A percentile compares a stretch with the other conserved stretches of the same genome.
Evolutionary conservation across 1,284 basidiomycete genomes (phyloP).

Genomic region (Peniophora sp.): DNA sequence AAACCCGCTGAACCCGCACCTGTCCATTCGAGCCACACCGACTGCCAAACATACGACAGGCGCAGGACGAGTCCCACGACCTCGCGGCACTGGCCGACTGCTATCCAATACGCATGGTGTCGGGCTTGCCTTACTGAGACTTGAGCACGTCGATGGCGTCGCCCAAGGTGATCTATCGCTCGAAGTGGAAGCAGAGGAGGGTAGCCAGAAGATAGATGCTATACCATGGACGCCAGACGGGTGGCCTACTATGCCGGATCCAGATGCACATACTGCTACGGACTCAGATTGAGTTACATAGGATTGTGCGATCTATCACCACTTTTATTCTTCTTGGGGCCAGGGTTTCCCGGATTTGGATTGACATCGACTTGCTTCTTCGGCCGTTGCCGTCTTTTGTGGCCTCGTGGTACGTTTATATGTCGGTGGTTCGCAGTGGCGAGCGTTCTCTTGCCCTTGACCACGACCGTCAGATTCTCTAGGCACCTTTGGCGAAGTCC

Average conservation of each 20-base stretch:
- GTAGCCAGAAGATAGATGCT: conserved; percentile 10
- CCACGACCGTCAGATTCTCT: too few species aligned
- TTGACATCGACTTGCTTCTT: too few species aligned
- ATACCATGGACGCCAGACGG: conserved; percentile 36
- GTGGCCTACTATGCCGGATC: conserved; percentile 41
- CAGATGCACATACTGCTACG: too few species aligned
- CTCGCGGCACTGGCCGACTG: conserved; percentile 62
- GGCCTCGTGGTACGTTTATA: too few species aligned
- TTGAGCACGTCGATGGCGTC: conserved; percentile 49
- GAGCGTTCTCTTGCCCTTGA: too few species aligned
- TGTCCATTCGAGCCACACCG: conserved; percentile 6
- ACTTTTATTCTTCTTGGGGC: too few species aligned
- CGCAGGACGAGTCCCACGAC: conserved; percentile 25
- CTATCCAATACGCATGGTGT: conserved; percentile 48
- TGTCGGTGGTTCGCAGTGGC: too few species aligned
- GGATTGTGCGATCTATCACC: too few species aligned
- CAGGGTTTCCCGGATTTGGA: too few species aligned
- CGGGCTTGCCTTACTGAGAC: conserved; percentile 62
- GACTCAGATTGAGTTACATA: too few species aligned
- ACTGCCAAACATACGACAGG: conserved; percentile 2
- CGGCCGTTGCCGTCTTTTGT: too few species aligned
- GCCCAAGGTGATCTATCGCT: conserved; percentile 17
- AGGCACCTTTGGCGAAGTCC: too few species aligned
- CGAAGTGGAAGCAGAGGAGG: conserved; percentile 10
- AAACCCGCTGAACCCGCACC: background rate